Evolutionary conservation across 2,329 filamentous ascomycete species (phyloP).

Genomic region (Aspergillus persii): DNA sequence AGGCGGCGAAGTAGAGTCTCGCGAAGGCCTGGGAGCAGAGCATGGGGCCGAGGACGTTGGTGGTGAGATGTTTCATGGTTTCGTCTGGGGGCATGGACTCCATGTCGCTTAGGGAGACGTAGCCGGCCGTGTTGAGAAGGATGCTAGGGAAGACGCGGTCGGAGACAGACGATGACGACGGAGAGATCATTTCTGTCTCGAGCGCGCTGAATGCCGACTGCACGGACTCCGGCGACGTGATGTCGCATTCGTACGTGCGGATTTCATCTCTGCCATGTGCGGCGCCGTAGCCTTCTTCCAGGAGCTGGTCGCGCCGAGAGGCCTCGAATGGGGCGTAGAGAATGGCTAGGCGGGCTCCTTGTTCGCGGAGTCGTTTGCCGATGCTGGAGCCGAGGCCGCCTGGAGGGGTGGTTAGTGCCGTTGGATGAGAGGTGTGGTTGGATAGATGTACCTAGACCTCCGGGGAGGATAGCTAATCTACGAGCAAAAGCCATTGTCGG

Average conservation of each 20-base stretch:
- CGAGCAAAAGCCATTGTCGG: conserved; percentile 22
- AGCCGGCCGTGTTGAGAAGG: conserved; percentile 45
- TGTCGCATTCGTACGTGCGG: conserved; percentile 45
- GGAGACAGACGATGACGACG: conserved; percentile 1
- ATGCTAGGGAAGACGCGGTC: conserved; percentile 38
- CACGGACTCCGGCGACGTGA: conserved; percentile 49
- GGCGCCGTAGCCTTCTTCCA: conserved; percentile 36
- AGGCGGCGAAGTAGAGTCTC: conserved; percentile 37
- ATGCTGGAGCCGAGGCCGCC: conserved; percentile 46
- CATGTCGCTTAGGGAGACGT: conserved; percentile 47
- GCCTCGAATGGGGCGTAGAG: conserved; percentile 50
- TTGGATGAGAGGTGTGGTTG: background rate
- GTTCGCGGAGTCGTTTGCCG: conserved; percentile 40
- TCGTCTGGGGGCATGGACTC: conserved; percentile 45
- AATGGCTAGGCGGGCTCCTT: conserved; percentile 45
- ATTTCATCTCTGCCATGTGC: conserved; percentile 21
- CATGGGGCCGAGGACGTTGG: conserved; percentile 47
- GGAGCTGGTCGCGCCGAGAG: conserved; percentile 33
- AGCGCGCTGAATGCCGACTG: conserved; percentile 42
- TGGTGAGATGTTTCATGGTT: conserved; percentile 42
- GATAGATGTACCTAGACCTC: conserved; percentile 39
- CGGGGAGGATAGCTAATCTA: conserved; percentile 44
- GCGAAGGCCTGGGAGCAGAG: conserved; percentile 49
- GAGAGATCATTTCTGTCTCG: conserved; percentile 22
- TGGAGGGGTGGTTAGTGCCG: conserved; percentile 2